Conservation (phyloP, 1,139 yeast genomes). For the Hemisphaericaspora lyxosophila region DNA sequence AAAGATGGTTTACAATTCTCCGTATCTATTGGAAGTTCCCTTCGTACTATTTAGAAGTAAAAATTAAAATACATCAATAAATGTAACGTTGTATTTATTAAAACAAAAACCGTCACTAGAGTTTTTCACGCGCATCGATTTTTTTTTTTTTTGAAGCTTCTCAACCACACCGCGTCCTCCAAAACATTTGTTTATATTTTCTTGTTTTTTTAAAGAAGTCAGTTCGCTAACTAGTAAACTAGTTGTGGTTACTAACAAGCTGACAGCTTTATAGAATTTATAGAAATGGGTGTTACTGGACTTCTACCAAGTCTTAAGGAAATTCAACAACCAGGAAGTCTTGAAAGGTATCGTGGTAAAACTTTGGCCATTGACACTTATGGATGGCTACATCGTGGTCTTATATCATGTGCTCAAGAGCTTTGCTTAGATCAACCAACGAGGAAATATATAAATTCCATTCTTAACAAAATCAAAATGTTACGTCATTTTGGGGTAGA, state of each 20-base stretch:
- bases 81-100: not conserved
- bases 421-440: constrained; percentile 74
- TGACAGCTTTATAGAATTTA: too few species aligned
- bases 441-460: constrained; percentile 57
- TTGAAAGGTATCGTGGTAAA: constrained; percentile 67
- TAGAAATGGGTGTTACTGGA: constrained; percentile 75
- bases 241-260: too few species aligned
- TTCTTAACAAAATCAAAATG: constrained; percentile 65
- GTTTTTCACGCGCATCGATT: too few species aligned
- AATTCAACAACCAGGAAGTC: constrained; percentile 59
- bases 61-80: too few species aligned
- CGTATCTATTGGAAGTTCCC: constrained; percentile 46
- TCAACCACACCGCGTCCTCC: too few species aligned
- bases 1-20: constrained; percentile 50
- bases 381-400: constrained; percentile 93
- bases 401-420: constrained; percentile 81
- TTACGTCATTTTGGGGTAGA: constrained; percentile 65
- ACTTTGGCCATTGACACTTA: constrained; percentile 91
- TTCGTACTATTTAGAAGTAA: constrained; percentile 13
- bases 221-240: too few species aligned
- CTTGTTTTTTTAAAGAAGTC: not conserved
- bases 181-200: not conserved
- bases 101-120: too few species aligned
- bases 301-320: constrained; percentile 72
- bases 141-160: not conserved